phyloP scores from a whole-genome alignment of 2,329 filamentous ascomycete genomes.

The Calonectria fujianensis region DNA sequence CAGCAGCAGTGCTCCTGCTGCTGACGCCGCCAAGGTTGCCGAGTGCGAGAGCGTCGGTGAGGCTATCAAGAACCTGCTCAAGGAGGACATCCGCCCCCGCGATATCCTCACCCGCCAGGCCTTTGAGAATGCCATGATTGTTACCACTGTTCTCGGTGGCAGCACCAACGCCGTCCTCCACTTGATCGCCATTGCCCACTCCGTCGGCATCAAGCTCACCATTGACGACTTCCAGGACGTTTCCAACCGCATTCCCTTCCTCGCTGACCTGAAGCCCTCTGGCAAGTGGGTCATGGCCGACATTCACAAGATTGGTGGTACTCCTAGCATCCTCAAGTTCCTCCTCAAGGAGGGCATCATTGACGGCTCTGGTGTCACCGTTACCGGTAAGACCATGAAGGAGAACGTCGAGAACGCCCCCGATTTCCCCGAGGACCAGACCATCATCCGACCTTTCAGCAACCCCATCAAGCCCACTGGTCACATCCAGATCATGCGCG shows the following conservation, averaged over 20 bases:
- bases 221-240: constrained; percentile 92
- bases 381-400: constrained; percentile 92
- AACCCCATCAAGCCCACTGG: constrained; percentile 92
- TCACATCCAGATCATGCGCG: constrained; percentile 91
- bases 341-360: constrained; percentile 89
- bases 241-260: constrained; percentile 85
- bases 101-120: constrained; percentile 88
- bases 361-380: constrained; percentile 86
- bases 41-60: constrained; percentile 84
- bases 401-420: constrained; percentile 88
- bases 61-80: constrained; percentile 84
- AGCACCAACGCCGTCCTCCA: constrained; percentile 92
- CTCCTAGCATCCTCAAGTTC: constrained; percentile 90
- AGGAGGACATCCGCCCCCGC: constrained; percentile 84
- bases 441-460: constrained; percentile 86
- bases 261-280: constrained; percentile 89
- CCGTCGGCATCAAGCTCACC: constrained; percentile 86
- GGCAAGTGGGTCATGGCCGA: constrained; percentile 93
- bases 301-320: constrained; percentile 89
- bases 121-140: constrained; percentile 90
- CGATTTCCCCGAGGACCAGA: constrained; percentile 84
- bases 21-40: constrained; percentile 80
- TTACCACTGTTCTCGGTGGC: constrained; percentile 88
- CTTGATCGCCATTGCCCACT: constrained; percentile 88
- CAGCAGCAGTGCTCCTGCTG: constrained; percentile 86